Percentiles rank a stretch among this genome's conserved stretches.
Evolutionary conservation across 1,139 yeast species (phyloP).

Genomic region (Candida labiduridarum): DNA sequence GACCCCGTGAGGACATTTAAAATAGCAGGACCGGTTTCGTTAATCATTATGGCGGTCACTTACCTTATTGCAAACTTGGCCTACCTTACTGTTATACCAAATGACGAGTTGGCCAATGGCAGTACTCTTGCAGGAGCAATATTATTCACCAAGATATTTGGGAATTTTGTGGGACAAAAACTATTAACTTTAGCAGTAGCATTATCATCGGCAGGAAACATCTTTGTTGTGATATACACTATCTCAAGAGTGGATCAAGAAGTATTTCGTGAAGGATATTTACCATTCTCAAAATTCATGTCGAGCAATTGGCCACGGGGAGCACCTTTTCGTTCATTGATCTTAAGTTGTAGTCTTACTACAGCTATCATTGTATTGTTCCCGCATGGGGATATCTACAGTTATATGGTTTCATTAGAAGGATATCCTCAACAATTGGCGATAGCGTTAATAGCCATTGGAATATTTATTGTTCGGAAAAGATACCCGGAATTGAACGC

Average conservation of each 20-base stretch:
- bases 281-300: slow-evolving; percentile 55
- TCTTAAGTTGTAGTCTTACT: slow-evolving; percentile 38
- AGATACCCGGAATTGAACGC: slow-evolving; percentile 49
- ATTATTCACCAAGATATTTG: slow-evolving; percentile 58
- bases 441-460: slow-evolving; percentile 50
- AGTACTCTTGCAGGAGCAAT: slow-evolving; percentile 63
- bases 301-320: slow-evolving; percentile 60
- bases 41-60: slow-evolving; percentile 50
- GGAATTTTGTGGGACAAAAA: slow-evolving; percentile 52
- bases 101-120: slow-evolving; percentile 52
- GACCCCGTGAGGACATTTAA: slow-evolving; percentile 59
- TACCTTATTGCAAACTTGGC: slow-evolving; percentile 58
- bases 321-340: slow-evolving; percentile 55
- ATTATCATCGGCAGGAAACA: slow-evolving; percentile 61
- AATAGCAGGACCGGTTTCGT: slow-evolving; percentile 62
- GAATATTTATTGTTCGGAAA: slow-evolving; percentile 51
- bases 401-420: slow-evolving; percentile 71
- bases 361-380: slow-evolving; percentile 56
- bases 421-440: slow-evolving; percentile 67
- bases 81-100: slow-evolving; percentile 56
- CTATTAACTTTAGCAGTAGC: slow-evolving; percentile 60
- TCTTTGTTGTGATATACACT: slow-evolving; percentile 61
- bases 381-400: slow-evolving; percentile 80
- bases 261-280: slow-evolving; percentile 61
- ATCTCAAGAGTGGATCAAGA: slow-evolving; percentile 66